Percentiles rank a stretch among this genome's conserved stretches.
phyloP scores from a whole-genome alignment of 768 basidiomycete genomes.

The Strobilomyces dryophilus region DNA sequence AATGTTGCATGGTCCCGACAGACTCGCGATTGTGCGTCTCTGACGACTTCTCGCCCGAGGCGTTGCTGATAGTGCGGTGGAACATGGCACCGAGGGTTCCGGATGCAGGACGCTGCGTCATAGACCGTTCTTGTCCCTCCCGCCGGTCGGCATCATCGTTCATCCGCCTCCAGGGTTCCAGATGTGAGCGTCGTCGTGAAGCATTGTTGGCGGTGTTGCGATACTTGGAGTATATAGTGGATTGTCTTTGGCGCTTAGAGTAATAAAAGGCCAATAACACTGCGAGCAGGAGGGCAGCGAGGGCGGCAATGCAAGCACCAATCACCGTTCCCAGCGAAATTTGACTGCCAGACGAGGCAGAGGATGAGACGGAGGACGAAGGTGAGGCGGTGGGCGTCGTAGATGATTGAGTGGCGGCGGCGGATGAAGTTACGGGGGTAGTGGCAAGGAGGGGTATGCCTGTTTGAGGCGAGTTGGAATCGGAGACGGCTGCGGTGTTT shows the following conservation, averaged over 20 bases:
- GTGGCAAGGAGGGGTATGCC: conserved; percentile 15
- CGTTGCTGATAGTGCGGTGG: conserved; percentile 51
- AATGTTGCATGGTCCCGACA: conserved; percentile 36
- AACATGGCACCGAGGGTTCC: conserved; percentile 58
- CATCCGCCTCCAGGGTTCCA: conserved; percentile 57
- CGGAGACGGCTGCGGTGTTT: conserved; percentile 7
- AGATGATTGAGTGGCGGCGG: conserved; percentile 7
- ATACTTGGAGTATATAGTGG: conserved; percentile 25
- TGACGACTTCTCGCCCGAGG: conserved; percentile 44
- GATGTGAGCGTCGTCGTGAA: conserved; percentile 39
- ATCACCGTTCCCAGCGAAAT: conserved; percentile 48
- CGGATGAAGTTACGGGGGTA: neutral
- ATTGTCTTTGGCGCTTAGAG: conserved; percentile 39
- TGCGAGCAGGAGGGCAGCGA: conserved; percentile 45
- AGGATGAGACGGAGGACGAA: neutral
- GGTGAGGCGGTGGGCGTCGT: conserved; percentile 5
- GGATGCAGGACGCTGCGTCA: conserved; percentile 37
- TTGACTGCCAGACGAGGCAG: conserved; percentile 13
- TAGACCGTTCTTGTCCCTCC: conserved; percentile 39
- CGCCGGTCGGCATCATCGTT: conserved; percentile 46
- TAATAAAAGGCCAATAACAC: conserved; percentile 53
- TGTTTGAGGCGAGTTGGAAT: neutral
- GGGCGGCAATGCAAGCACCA: conserved; percentile 59
- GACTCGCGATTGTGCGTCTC: conserved; percentile 36
- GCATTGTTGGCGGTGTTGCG: conserved; percentile 40